phyloP scores from a whole-genome alignment of 2,329 filamentous ascomycete genomes.

The Saccharata proteae region DNA sequence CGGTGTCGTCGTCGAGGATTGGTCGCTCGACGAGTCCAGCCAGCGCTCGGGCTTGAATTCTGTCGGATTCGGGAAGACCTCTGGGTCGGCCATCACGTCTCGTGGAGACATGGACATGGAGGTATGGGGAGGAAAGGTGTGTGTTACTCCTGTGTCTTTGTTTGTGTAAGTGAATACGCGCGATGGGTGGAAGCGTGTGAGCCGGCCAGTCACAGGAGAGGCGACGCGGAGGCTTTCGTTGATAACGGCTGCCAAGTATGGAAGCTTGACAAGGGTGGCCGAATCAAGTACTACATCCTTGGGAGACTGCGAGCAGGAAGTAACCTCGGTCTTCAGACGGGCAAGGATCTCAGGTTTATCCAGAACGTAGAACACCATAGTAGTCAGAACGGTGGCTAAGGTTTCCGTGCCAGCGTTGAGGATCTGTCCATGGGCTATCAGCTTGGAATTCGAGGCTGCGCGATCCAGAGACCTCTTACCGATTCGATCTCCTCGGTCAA shows the following conservation, averaged over 20 bases:
- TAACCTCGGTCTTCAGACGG: slow-evolving; percentile 24
- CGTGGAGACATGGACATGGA: slow-evolving; percentile 10
- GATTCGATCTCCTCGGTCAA: too few species aligned
- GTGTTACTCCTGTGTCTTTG: slow-evolving; percentile 2
- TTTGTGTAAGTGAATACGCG: slow-evolving; percentile 10
- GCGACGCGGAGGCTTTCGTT: slow-evolving; percentile 12
- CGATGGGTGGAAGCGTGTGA: slow-evolving; percentile 9
- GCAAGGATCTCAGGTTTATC: slow-evolving; percentile 17
- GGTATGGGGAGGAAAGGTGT: slow-evolving; percentile 11
- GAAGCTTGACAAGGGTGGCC: slow-evolving; percentile 9
- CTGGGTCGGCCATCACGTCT: slow-evolving; percentile 9
- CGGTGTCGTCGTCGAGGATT: slow-evolving; percentile 2
- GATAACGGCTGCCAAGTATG: slow-evolving; percentile 12
- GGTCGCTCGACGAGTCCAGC: slow-evolving; percentile 5
- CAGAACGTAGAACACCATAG: slow-evolving; percentile 26
- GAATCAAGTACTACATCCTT: neutral
- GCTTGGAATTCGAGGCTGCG: too few species aligned
- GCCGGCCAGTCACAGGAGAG: slow-evolving; percentile 10
- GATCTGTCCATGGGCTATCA: too few species aligned
- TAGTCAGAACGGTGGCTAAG: slow-evolving; percentile 19
- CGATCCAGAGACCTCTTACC: too few species aligned
- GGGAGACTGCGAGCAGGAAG: neutral
- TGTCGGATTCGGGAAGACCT: slow-evolving; percentile 11
- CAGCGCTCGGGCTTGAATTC: slow-evolving; percentile 12
- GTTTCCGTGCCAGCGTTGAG: slow-evolving; percentile 28